Percentiles rank a stretch among this genome's conserved stretches.
Conservation (phyloP, 768 basidiomycete genomes). For the Coprinellus micaceus region DNA sequence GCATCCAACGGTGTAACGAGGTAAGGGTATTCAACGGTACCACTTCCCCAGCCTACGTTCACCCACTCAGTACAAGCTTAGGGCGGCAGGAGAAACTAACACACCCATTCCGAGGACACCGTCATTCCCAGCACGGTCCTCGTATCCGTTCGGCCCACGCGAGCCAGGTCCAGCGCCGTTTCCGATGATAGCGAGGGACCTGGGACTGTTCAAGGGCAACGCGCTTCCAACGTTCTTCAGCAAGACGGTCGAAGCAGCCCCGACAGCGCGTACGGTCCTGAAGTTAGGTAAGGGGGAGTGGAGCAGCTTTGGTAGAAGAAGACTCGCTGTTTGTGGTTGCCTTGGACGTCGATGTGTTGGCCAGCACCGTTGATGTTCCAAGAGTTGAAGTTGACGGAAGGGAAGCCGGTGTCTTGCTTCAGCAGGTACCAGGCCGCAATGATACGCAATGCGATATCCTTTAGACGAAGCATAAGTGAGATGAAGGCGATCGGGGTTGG, state of each 20-base stretch:
- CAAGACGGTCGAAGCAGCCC: slow-evolving; percentile 58
- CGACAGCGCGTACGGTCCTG: slow-evolving; percentile 57
- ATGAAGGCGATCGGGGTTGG: neutral
- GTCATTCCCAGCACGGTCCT: slow-evolving; percentile 52
- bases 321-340: slow-evolving; percentile 45
- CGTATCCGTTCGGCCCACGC: slow-evolving; percentile 52
- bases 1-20: slow-evolving; percentile 43
- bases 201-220: slow-evolving; percentile 44
- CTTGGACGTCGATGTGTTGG: slow-evolving; percentile 54
- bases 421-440: slow-evolving; percentile 59
- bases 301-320: neutral
- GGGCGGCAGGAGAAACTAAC: neutral
- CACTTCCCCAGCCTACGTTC: slow-evolving; percentile 43
- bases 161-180: slow-evolving; percentile 53
- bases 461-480: neutral
- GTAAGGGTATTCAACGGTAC: slow-evolving; percentile 51
- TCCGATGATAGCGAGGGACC: slow-evolving; percentile 54
- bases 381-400: slow-evolving; percentile 58
- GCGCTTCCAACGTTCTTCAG: slow-evolving; percentile 52
- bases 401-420: slow-evolving; percentile 55
- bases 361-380: slow-evolving; percentile 37
- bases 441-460: slow-evolving; percentile 71
- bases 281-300: neutral
- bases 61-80: neutral
- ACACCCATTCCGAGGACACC: slow-evolving; percentile 62